phyloP scores from a whole-genome alignment of 495 filamentous ascomycete genomes.

The Xylaria longipes region DNA sequence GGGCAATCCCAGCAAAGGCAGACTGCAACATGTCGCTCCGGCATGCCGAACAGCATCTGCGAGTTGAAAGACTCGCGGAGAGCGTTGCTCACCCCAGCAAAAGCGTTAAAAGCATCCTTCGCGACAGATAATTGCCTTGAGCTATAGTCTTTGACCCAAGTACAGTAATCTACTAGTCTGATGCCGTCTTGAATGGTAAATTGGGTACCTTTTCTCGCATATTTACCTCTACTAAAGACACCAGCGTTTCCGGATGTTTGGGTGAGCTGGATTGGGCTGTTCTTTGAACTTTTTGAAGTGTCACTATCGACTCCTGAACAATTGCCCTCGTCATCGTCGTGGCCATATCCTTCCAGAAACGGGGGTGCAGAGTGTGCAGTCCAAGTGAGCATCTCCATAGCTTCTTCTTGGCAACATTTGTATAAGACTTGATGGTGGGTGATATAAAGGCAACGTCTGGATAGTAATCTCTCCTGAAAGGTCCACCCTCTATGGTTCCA shows the following conservation, averaged over 20 bases:
- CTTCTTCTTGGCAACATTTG: conserved; percentile 34
- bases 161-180: conserved; percentile 35
- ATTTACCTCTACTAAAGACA: not conserved
- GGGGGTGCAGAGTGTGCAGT: conserved; percentile 1
- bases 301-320: not conserved
- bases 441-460: conserved; percentile 38
- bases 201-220: not conserved
- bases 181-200: conserved; percentile 25
- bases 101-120: conserved; percentile 44
- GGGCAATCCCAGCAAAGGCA: conserved; percentile 36
- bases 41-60: conserved; percentile 36
- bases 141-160: conserved; percentile 36
- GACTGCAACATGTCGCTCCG: conserved; percentile 34
- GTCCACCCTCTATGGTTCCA: conserved; percentile 49
- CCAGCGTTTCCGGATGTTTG: not conserved
- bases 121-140: conserved; percentile 32
- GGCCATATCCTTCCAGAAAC: conserved; percentile 18
- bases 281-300: not conserved
- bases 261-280: not conserved
- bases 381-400: conserved; percentile 34
- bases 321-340: not conserved
- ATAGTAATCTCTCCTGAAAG: conserved; percentile 44
- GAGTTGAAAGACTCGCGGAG: conserved; percentile 28
- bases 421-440: conserved; percentile 35
- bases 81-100: conserved; percentile 36